Evolutionary conservation across 257 asterid species (phyloP), one percentile per base, ranked within the genome.

Genomic region (Solanum chilense): DNA sequence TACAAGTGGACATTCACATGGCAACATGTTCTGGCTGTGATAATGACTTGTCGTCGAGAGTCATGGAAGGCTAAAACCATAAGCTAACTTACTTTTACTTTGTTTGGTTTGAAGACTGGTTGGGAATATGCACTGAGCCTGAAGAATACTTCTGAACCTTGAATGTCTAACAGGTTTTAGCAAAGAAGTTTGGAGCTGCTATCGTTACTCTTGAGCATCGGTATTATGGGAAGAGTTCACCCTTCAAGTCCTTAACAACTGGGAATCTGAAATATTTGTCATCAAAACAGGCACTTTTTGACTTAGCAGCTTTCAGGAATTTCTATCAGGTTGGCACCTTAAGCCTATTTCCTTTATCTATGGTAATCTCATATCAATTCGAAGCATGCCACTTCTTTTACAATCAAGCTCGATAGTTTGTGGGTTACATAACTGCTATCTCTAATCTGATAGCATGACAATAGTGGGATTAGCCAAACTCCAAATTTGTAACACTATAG

Each of bases 111-210:
- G 82, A 73, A 56, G 52, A 75, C 56, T 41, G 56, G 56, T 12
- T 70, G 37, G 31, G 45, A 31, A 71, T 88, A 21, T 39, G 76
- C 75, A 88, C 45, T 62, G 70, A 47, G 37, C 25, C 87, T 87
- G 82, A 87, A 84, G 64, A 39, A 60, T 49, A 86, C 33, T 82
- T 89, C 90, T 90, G 77, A 92, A 66, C 66, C 87, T 85, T 89
- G 82, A 58, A 70, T 88, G 47, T 82, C 78, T 35, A 60, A 89
- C 95, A 95, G 99, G 98, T 96, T 88, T 88, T 97, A 91, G 99
- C 99, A 14, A 96, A 94, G 92, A 95, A 95, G 91, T 97, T 97
- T 90, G 99, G 96, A 90, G 99, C 99, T 90, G 98, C 98, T 58
- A 91, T 97, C 82, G 96, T 97, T 86, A 84, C 98, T 77, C 94